These are phyloP conservation scores for Tubosaeta sp. DNA, from an alignment of 768 basidiomycete species.

Conservation along the genomic window DNA sequence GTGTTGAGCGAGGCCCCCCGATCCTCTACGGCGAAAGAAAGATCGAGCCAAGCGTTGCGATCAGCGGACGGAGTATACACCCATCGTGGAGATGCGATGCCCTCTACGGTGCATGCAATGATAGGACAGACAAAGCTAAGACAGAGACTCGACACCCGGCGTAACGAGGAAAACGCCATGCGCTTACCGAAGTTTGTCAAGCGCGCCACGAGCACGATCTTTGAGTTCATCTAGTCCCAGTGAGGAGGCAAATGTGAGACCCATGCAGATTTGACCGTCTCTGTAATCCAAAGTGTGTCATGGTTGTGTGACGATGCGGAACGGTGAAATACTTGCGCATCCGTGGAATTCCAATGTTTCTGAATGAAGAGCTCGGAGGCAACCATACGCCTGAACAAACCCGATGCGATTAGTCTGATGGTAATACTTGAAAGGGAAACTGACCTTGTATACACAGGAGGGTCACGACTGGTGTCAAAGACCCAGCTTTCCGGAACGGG, in stretches of 20 bases:
- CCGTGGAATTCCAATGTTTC: slow-evolving; percentile 7
- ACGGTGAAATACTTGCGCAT: slow-evolving; percentile 7
- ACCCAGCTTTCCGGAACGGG: slow-evolving; percentile 1
- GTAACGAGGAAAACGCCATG: background rate
- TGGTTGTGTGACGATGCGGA: background rate
- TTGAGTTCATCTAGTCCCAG: slow-evolving; percentile 5
- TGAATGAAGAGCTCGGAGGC: slow-evolving; percentile 17
- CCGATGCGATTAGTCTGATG: background rate
- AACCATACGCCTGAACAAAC: slow-evolving; percentile 5
- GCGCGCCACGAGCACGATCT: slow-evolving; percentile 7
- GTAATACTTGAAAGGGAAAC: background rate
- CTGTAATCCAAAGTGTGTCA: background rate
- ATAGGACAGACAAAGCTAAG: slow-evolving; percentile 18
- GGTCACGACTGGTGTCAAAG: slow-evolving; percentile 5
- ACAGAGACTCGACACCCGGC: background rate
- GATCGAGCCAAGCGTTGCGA: slow-evolving; percentile 21
- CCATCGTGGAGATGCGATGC: slow-evolving; percentile 12
- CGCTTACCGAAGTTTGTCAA: slow-evolving; percentile 20
- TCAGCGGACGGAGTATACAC: slow-evolving; percentile 21
- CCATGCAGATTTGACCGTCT: slow-evolving; percentile 17
- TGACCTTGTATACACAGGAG: slow-evolving; percentile 17
- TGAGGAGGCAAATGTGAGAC: slow-evolving; percentile 12
- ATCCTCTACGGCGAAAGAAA: slow-evolving; percentile 15
- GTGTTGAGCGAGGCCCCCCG: slow-evolving; percentile 13
- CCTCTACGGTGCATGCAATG: slow-evolving; percentile 14